Percentiles rank a stretch among this genome's conserved stretches.
These are phyloP conservation scores for Stachybotrys echinatus DNA, from an alignment of 2,329 filamentous ascomycete species.

Conservation along the genomic window DNA sequence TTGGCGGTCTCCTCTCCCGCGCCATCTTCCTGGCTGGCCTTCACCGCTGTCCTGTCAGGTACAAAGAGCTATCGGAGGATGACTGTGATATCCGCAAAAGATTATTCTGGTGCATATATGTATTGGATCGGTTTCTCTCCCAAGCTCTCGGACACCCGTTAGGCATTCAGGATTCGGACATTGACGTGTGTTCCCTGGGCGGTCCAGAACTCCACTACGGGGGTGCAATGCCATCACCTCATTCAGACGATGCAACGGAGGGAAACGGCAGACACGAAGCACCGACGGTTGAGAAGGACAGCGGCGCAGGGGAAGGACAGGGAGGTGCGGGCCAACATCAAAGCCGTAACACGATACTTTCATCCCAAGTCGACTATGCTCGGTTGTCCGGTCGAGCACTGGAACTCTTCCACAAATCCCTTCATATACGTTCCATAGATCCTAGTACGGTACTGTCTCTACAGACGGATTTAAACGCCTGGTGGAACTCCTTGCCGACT, in stretches of 20 bases:
- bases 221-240: too few species aligned
- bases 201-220: conserved; percentile 11
- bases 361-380: conserved; percentile 13
- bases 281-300: background rate
- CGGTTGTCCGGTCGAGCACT: conserved; percentile 12
- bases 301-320: conserved; percentile 4
- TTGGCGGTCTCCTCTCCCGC: conserved; percentile 40
- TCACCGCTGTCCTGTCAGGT: conserved; percentile 46
- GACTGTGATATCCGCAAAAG: conserved; percentile 29
- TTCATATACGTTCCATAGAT: conserved; percentile 14
- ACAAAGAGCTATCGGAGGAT: conserved; percentile 32
- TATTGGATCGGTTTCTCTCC: conserved; percentile 28
- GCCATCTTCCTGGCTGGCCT: conserved; percentile 43
- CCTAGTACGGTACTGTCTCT: conserved; percentile 11
- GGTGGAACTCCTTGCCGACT: conserved; percentile 18
- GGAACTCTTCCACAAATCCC: conserved; percentile 16
- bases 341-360: conserved; percentile 8
- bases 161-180: conserved; percentile 27
- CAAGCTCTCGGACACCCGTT: conserved; percentile 29
- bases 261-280: background rate
- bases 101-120: conserved; percentile 34
- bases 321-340: conserved; percentile 7
- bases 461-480: conserved; percentile 12
- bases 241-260: conserved; percentile 4
- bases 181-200: conserved; percentile 30